Base-by-base conservation (phyloP, 106 monocot genomes). In the Apostasia ramifera region DNA sequence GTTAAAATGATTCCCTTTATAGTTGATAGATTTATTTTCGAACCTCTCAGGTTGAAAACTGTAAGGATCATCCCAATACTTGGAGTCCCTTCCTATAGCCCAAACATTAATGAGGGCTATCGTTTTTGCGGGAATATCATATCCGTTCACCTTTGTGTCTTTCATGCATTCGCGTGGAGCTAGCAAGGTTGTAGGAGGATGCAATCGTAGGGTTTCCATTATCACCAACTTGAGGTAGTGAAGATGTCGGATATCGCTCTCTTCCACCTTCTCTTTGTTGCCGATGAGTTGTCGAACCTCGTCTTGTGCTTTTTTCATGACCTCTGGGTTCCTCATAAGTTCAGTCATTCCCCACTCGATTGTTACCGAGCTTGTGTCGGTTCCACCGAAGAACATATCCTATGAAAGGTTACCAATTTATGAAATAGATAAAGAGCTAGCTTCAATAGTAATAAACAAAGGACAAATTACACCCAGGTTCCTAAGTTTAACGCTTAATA, bases 321-420 rank as follows among this genome's bases (percentile, higher is more conserved):
- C 39, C 47, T 15, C 6, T 6, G 68, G 68, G 53, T 68, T 52
- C 40, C 40, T 68, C 52, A 68, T 68, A 5, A 68, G 50, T 10
- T 68, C 52, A 52, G 68, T 40, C 68, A 51, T 68, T 53, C 51
- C 40, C 68, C 68, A 68, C 8, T 40, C 68, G 15, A 68, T 26
- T 15, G 68, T 6, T 38, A 52, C 68, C 2, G 68, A 8, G 8
- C 51, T 38, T 53, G 68, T 68, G 50, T 68, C 68, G 50, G 68
- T 37, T 53, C 68, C 68, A 40, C 50, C 68, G 4, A 68, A 10
- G 9, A 68, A 68, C 53, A 68, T 53, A 14, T 68, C 40, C 68
- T 68, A 10, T 50, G 26, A 26, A 26, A 26, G 26, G 26, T 13
- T 0, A 57, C 1, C 12, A 57, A 57, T 57, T 3, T 13, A 57